Conservation (phyloP, 345 rosid species). For the Microthlaspi erraticum region DNA sequence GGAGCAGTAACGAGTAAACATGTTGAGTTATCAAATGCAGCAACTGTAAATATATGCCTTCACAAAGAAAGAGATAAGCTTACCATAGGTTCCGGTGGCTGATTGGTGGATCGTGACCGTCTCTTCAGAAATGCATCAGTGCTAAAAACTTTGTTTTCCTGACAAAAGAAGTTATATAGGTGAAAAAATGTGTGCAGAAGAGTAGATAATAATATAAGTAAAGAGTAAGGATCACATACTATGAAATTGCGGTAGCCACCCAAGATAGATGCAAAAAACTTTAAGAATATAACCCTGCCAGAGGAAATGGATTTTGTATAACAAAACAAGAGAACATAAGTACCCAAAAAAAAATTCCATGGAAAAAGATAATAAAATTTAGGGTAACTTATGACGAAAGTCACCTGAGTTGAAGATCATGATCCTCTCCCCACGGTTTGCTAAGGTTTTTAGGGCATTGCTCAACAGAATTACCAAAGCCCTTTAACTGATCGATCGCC, state of each 20-base stretch:
- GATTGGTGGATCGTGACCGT: constrained; percentile 89
- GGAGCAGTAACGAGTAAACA: constrained; percentile 15
- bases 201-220: constrained; percentile 22
- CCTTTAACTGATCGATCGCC: constrained; percentile 85
- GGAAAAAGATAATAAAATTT: neutral
- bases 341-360: neutral
- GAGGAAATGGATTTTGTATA: constrained; percentile 36
- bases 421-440: constrained; percentile 97
- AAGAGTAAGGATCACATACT: constrained; percentile 53
- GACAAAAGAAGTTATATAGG: constrained; percentile 39
- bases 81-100: constrained; percentile 93
- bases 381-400: constrained; percentile 21
- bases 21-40: constrained; percentile 11
- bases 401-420: constrained; percentile 95
- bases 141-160: constrained; percentile 91
- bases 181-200: constrained; percentile 16
- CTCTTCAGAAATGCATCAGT: constrained; percentile 88
- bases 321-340: constrained; percentile 27
- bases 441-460: constrained; percentile 54
- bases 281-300: constrained; percentile 93
- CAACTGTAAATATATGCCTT: constrained; percentile 27
- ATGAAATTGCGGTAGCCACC: constrained; percentile 99
- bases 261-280: constrained; percentile 90
- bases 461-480: constrained; percentile 59
- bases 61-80: constrained; percentile 36